These are phyloP conservation scores for Fusarium oligoseptatum DNA, from an alignment of 2,329 filamentous ascomycete genomes.

Conservation along the genomic window DNA sequence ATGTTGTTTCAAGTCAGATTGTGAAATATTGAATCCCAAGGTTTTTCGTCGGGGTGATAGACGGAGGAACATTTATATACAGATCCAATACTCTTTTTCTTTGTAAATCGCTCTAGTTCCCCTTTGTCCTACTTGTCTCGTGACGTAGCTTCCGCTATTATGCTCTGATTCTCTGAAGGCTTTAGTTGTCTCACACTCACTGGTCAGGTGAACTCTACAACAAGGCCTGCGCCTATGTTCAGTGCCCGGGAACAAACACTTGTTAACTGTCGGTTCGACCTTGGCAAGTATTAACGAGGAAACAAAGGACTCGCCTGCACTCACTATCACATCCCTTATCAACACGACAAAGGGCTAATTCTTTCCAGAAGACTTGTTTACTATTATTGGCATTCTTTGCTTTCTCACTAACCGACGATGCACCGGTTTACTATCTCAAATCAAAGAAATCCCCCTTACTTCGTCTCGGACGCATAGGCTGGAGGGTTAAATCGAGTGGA, in stretches of 20 bases:
- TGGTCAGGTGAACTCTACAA: neutral
- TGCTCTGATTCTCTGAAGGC: neutral
- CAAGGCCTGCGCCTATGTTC: neutral
- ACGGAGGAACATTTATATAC: neutral
- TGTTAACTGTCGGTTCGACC: neutral
- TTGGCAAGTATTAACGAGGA: neutral
- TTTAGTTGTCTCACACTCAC: neutral
- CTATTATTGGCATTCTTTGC: neutral
- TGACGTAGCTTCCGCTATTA: neutral
- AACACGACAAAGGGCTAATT: neutral
- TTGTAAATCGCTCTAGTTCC: neutral
- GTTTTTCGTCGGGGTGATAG: neutral
- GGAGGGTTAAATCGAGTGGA: neutral
- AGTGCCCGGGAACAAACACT: neutral
- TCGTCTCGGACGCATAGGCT: no score
- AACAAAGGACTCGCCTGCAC: neutral
- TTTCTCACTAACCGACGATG: neutral
- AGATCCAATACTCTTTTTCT: neutral
- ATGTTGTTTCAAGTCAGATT: neutral
- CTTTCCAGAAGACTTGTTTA: neutral
- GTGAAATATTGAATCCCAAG: neutral
- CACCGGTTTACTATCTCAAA: neutral
- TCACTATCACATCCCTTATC: neutral
- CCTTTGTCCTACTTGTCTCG: neutral
- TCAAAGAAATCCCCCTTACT: neutral